Evolutionary conservation across 805 yeast species (phyloP), one percentile per base, ranked within the genome.

Genomic region (Wickerhamomyces chaumierensis): DNA sequence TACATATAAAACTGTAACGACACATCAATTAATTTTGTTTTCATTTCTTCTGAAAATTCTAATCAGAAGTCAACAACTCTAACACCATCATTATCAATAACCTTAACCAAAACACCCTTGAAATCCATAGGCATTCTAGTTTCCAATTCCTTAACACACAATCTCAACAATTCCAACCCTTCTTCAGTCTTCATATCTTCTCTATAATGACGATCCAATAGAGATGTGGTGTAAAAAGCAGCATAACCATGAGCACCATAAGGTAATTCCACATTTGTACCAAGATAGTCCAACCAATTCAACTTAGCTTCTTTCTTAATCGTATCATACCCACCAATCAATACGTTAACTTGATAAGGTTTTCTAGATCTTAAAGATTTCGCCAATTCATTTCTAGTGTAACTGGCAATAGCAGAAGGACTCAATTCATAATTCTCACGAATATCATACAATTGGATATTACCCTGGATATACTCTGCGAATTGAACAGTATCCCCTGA

Each of bases 231-330:
- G 60, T 92, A 92, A 62, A 90, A 92, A 2, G 94, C 95, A n/a
- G 97, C 95, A 56, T 92, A 92, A 12, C 98, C 98, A 58, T 92
- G 98, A 2, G 97, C 97, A 15, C 94, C 95, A 56, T 92, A 92
- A 14, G 98, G 97, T 42, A 92, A 68, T 43, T 80, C 85, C 14
- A 80, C 94, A 48, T 80, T 76, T 3, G 98, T 84, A 7, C 98
- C 98, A 47, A 92, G 65, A 59, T 92, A 92, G 58, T 92, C 98
- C 48, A 92, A 82, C 80, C 90, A 86, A 54, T 82, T 79, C 52
- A 92, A 69, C 37, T 73, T 65, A 31, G 96, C 86, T 42, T 63
- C 66, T 32, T 68, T 59, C 7, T 66, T 67, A 45, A 69, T 72
- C 14, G 63, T 60, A 52, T 86, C 90, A 57, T 68, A 78, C 11